Conservation (phyloP, 2,329 filamentous ascomycete genomes). For the Diplodia mutila region DNA sequence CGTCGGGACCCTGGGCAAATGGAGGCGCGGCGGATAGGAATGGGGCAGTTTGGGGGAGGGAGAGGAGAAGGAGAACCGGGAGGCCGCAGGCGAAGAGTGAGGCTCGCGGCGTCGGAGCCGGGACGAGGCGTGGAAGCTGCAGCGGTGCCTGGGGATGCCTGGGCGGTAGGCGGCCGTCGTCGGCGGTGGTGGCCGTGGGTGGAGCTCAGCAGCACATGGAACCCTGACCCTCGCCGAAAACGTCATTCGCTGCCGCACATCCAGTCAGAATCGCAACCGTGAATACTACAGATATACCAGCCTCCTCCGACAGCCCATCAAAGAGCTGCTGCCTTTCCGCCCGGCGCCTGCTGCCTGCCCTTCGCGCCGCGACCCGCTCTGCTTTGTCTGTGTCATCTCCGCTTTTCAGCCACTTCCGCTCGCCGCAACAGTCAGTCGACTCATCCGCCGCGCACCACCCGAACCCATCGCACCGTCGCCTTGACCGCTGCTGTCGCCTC, state of each 20-base stretch:
- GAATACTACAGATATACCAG: constrained; percentile 10
- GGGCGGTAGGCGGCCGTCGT: constrained; percentile 8
- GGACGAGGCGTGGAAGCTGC: constrained; percentile 16
- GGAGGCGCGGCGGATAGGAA: not conserved
- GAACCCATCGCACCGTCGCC: not conserved
- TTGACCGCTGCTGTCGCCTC: not conserved
- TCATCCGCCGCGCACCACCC: constrained; percentile 16
- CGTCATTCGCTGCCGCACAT: constrained; percentile 19
- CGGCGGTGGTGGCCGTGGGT: constrained; percentile 2
- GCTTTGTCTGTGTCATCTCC: constrained; percentile 16
- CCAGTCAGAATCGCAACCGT: not conserved
- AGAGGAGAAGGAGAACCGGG: not conserved
- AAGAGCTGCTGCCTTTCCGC: not conserved
- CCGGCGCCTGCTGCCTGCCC: not conserved
- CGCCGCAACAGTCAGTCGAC: not conserved
- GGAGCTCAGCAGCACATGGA: constrained; percentile 10
- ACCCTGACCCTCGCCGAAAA: constrained; percentile 20
- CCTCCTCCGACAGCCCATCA: constrained; percentile 9
- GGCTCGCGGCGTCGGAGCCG: constrained; percentile 19
- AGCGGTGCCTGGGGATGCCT: constrained; percentile 5
- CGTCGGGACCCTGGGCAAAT: not conserved
- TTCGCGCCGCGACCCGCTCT: not conserved
- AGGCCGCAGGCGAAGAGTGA: constrained; percentile 9
- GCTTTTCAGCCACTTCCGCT: constrained; percentile 2
- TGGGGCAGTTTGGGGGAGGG: not conserved